A percentile compares a stretch with the other conserved stretches of the same genome.
These are phyloP conservation scores for Talaromyces sp. DNA, from an alignment of 2,329 filamentous ascomycete genomes.

Conservation along the genomic window DNA sequence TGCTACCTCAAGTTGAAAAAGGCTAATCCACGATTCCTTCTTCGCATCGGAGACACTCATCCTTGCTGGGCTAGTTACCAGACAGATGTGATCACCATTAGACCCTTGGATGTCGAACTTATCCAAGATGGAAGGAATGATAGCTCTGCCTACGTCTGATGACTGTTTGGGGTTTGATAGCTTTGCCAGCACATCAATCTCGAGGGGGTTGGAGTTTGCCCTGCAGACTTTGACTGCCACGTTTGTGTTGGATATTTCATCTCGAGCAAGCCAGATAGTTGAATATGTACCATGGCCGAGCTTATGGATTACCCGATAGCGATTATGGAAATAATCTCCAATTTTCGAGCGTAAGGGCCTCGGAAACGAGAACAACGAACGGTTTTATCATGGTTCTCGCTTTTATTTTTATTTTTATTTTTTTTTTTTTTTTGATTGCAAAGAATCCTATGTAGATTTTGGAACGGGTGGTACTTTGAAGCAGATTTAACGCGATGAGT, in stretches of 20 bases:
- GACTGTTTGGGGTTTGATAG: neutral
- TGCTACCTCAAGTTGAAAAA: slow-evolving; percentile 21
- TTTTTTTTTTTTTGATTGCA: no score
- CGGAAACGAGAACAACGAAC: no score
- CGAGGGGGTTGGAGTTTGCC: slow-evolving; percentile 11
- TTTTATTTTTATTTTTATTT: no score
- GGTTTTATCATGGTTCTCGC: no score
- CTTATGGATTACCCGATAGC: slow-evolving; percentile 38
- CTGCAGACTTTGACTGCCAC: slow-evolving; percentile 22
- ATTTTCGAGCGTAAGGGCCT: slow-evolving; percentile 12
- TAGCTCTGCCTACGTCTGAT: neutral
- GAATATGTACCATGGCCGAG: slow-evolving; percentile 36
- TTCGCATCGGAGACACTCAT: slow-evolving; percentile 17
- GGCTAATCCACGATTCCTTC: slow-evolving; percentile 16
- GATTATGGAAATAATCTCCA: slow-evolving; percentile 22
- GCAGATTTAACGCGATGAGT: no score
- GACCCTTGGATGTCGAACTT: slow-evolving; percentile 18
- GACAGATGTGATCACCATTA: slow-evolving; percentile 23
- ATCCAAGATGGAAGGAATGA: slow-evolving; percentile 17
- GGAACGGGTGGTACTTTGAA: no score
- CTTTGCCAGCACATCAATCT: slow-evolving; percentile 9
- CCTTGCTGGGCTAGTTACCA: slow-evolving; percentile 16
- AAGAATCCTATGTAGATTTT: no score
- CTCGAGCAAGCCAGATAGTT: slow-evolving; percentile 25
- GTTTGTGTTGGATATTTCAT: slow-evolving; percentile 18